These are phyloP conservation scores for Mortierella alpina DNA, from an alignment of 192 early-diverging fungal genomes.

Conservation along the genomic window DNA sequence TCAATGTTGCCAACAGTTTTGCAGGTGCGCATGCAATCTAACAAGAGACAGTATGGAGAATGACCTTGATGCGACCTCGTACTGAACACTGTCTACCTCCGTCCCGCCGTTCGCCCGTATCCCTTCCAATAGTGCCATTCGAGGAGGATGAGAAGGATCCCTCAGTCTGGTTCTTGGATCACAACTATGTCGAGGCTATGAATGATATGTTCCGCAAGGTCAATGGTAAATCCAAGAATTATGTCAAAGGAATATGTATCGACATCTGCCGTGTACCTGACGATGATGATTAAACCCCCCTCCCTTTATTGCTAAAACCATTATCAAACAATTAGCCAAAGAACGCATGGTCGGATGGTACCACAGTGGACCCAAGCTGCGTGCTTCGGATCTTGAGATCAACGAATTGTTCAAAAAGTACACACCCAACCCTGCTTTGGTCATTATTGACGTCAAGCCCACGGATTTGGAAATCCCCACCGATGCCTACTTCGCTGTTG, in stretches of 20 bases:
- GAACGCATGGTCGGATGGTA: constrained; percentile 99
- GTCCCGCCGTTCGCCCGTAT: neutral
- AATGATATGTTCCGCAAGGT: constrained; percentile 99
- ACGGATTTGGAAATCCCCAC: constrained; percentile 94
- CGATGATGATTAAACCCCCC: neutral
- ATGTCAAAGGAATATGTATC: neutral
- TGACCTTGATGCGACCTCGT: neutral
- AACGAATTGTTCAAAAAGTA: constrained; percentile 98
- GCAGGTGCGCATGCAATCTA: constrained; percentile 72
- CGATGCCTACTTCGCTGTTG: constrained; percentile 96
- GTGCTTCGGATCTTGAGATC: constrained; percentile 96
- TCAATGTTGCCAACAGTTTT: constrained; percentile 98
- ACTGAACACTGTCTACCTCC: constrained; percentile 9
- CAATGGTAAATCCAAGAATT: constrained; percentile 75
- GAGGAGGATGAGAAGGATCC: constrained; percentile 99
- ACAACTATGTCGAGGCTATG: constrained; percentile 99
- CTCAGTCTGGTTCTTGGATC: constrained; percentile 98
- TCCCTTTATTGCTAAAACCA: neutral
- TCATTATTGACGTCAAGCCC: constrained; percentile 97
- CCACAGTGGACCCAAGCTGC: constrained; percentile 98
- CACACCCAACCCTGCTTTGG: constrained; percentile 95
- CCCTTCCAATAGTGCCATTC: constrained; percentile 85
- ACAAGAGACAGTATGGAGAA: no score
- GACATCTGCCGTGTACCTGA: neutral
- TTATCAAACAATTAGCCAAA: constrained; percentile 68